A percentile compares a stretch with the other conserved stretches of the same genome.
phyloP scores from a whole-genome alignment of 2,329 filamentous ascomycete genomes.

The Alternaria gaisen region DNA sequence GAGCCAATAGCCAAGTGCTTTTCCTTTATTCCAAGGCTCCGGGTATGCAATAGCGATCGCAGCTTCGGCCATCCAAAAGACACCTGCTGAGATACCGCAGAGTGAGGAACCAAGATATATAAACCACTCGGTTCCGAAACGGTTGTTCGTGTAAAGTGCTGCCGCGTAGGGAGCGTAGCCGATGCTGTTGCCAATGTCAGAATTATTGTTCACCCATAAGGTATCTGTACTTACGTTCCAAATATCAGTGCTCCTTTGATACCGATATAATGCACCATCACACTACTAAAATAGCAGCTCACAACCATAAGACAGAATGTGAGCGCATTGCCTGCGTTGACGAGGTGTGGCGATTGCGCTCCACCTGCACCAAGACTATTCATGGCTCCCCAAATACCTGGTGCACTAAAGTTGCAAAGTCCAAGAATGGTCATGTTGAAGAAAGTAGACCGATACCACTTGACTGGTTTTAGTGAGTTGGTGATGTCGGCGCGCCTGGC shows the following conservation, averaged over 20 bases:
- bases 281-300: conserved; percentile 71
- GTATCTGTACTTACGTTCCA: conserved; percentile 63
- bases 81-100: conserved; percentile 74
- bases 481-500: not conserved
- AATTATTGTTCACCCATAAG: not conserved
- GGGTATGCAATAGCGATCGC: conserved; percentile 78
- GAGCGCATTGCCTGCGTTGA: conserved; percentile 75
- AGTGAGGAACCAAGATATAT: conserved; percentile 72
- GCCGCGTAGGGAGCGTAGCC: conserved; percentile 77
- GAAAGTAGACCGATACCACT: conserved; percentile 76
- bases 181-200: conserved; percentile 50
- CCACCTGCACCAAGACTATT: conserved; percentile 77
- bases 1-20: conserved; percentile 72
- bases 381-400: conserved; percentile 76
- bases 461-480: conserved; percentile 53
- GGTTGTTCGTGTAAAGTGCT: conserved; percentile 74
- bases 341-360: conserved; percentile 68
- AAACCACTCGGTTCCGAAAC: conserved; percentile 74
- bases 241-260: conserved; percentile 76
- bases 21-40: conserved; percentile 63
- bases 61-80: conserved; percentile 80
- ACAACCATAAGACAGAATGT: conserved; percentile 79
- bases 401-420: conserved; percentile 74
- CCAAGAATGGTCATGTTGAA: conserved; percentile 78
- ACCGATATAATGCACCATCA: conserved; percentile 71